Evolutionary conservation across 441 rosid species (phyloP), one percentile per base, ranked within the genome.

Genomic region (Populus hybrid): DNA sequence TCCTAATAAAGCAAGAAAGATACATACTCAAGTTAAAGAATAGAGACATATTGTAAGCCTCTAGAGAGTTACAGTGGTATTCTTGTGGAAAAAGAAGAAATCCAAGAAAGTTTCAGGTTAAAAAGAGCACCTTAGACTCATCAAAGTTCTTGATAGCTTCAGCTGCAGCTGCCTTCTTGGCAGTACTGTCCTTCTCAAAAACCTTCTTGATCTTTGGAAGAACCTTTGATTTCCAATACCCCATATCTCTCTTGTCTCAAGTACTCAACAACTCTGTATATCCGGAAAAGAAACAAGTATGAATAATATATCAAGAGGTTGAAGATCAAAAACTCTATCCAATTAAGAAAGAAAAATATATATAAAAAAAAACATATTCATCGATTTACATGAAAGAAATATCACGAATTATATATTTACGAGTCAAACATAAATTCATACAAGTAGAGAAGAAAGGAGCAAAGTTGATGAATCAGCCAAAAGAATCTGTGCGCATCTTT

Each of bases 121-220:
- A 50, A 34, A 5, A 6, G 64, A 59, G 46, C 10, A 92, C 98
- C 97, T 90, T 90, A 24, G 97, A 89, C 14, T 81, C 91, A 78
- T 94, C 94, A 78, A 94, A 91, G 81, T 90, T 79, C 84, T 94
- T 92, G 93, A 76, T 70, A 82, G 91, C 94, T 83, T 92, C 95
- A 77, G 92, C 93, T 73, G 89, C 92, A 77, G 97, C 95, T 67
- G 94, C 87, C 79, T 94, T 92, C 87, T 90, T 90, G 35, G 86
- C 28, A 54, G 84, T 66, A 67, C 38, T 78, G 42, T 87, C 90
- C 76, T 88, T 91, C 87, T 91, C 94, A 28, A 93, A 94, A 80
- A 92, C 85, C 81, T 91, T 94, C 88, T 90, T 91, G 86, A 94
- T 90, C 83, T 73, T 90, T 32, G 97, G 95, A 72, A 94, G 90